These are phyloP conservation scores for Venturia effusa DNA, from an alignment of 2,329 filamentous ascomycete species.

Conservation along the genomic window DNA sequence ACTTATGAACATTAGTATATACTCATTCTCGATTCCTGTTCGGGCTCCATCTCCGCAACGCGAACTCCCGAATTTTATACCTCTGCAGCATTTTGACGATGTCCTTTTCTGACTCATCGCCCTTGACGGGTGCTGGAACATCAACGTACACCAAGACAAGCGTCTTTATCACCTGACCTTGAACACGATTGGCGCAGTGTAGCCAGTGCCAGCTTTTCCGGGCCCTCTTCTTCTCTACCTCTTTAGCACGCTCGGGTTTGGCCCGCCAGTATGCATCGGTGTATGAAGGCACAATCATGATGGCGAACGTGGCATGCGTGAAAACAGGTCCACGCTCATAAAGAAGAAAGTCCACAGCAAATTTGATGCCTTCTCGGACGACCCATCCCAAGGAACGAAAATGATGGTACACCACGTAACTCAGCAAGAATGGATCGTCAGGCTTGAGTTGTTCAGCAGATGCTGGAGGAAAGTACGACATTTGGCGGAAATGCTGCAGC, in stretches of 20 bases:
- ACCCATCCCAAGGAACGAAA: conserved; percentile 95
- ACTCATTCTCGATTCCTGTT: conserved; percentile 54
- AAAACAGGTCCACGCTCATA: conserved; percentile 92
- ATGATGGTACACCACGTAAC: conserved; percentile 89
- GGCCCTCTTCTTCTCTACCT: conserved; percentile 12
- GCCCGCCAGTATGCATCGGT: conserved; percentile 58
- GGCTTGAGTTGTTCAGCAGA: conserved; percentile 17
- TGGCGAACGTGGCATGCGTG: conserved; percentile 84
- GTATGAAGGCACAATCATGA: conserved; percentile 77
- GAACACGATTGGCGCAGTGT: conserved; percentile 79
- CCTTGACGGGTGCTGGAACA: conserved; percentile 56
- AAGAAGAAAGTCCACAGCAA: conserved; percentile 87
- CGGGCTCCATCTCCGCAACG: conserved; percentile 71
- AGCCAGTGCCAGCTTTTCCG: conserved; percentile 64
- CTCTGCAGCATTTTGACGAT: conserved; percentile 52
- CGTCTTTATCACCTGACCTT: conserved; percentile 83
- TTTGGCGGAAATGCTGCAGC: conserved; percentile 49
- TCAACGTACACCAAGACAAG: conserved; percentile 86
- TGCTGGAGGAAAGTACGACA: conserved; percentile 56
- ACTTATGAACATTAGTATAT: neutral
- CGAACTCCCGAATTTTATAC: conserved; percentile 72
- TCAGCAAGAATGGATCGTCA: conserved; percentile 58
- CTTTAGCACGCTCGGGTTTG: conserved; percentile 36
- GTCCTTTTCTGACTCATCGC: conserved; percentile 33
- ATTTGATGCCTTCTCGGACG: conserved; percentile 84